Base-by-base conservation (phyloP, 352 stramenopile genomes). In the Phytopythium kandeliae region DNA sequence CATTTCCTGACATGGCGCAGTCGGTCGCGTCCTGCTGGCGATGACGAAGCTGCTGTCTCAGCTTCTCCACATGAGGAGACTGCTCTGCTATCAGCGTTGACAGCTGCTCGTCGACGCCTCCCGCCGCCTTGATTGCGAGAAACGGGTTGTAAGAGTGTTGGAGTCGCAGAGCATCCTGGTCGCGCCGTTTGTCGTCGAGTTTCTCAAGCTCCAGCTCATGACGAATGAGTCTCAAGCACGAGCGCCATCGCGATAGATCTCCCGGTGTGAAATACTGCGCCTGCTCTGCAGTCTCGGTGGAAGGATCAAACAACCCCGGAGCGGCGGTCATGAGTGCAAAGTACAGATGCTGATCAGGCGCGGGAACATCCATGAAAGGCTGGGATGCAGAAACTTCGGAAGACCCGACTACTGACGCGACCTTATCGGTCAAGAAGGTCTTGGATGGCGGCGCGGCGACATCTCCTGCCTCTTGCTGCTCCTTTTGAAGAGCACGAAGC, bases 81-180 rank as follows among this genome's bases (percentile, higher is more conserved):
- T 76, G 65, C n/a, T 57, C 31, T 4, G 11, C 25, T 15, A 85
- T 51, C 24, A 81, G 48, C 28, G 58, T 67, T 0, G 31, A 62
- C 4, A 88, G 26, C 1, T 64, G 69, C 30, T 82, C 63, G 21
- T 85, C 76, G 1, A 88, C 67, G 0, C 76, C 76, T 33, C 76
- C 76, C 4, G 53, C 54, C 25, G 54, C 45, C 57, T 84, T 85
- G 45, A 88, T 85, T 1, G 57, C 54, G 15, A 69, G 60, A 21
- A 87, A 88, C 8, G 76, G 76, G 31, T 85, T 74, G 48, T 85
- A 85, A 4, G 62, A 65, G 26, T 17, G 56, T 42, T 53, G 47
- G 42, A 51, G 34, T 33, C 55, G 55, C 22, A 45, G 44, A 26
- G 55, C 63, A 48, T 60, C 63, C 21, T 58, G 45, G 3, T 48